Conservation (phyloP, 805 yeast genomes). For the Spathaspora hagerdaliae region DNA sequence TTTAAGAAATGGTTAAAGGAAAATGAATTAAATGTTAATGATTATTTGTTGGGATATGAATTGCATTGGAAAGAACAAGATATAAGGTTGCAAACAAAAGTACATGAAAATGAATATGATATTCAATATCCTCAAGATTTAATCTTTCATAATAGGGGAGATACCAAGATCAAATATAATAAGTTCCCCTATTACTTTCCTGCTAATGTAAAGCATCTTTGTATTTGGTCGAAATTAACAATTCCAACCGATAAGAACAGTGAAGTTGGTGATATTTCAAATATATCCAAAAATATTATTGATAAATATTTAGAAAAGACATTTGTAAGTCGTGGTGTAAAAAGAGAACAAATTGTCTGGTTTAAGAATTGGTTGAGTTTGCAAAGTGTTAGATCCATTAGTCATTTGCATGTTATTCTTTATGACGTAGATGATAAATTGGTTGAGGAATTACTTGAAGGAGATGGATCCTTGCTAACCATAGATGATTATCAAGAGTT, state of each 20-base stretch:
- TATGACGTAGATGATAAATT: constrained; percentile 30
- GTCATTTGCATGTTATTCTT: constrained; percentile 67
- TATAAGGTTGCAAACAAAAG: constrained; percentile 11
- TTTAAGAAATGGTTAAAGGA: constrained; percentile 41
- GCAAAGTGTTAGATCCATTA: constrained; percentile 63
- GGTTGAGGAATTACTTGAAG: constrained; percentile 5
- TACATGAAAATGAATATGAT: constrained; percentile 9
- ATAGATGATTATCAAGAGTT: constrained; percentile 8
- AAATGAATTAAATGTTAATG: constrained; percentile 39
- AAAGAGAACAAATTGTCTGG: constrained; percentile 49
- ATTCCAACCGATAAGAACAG: constrained; percentile 51
- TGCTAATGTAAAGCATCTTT: constrained; percentile 48
- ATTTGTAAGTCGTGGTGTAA: constrained; percentile 40
- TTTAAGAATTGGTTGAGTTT: constrained; percentile 68
- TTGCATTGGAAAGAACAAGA: constrained; percentile 46
- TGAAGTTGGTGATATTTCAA: constrained; percentile 48
- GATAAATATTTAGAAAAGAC: constrained; percentile 45
- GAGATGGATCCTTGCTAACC: constrained; percentile 5
- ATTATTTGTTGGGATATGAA: constrained; percentile 44
- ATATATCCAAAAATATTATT: constrained; percentile 36
- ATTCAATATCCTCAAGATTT: constrained; percentile 23
- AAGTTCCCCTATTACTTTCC: constrained; percentile 68
- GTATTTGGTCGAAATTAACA: constrained; percentile 63
- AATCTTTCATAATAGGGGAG: constrained; percentile 39
- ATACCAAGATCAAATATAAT: constrained; percentile 47